Conservation (phyloP, 176 grass and related monocot genomes). For the Carex cristatella region DNA sequence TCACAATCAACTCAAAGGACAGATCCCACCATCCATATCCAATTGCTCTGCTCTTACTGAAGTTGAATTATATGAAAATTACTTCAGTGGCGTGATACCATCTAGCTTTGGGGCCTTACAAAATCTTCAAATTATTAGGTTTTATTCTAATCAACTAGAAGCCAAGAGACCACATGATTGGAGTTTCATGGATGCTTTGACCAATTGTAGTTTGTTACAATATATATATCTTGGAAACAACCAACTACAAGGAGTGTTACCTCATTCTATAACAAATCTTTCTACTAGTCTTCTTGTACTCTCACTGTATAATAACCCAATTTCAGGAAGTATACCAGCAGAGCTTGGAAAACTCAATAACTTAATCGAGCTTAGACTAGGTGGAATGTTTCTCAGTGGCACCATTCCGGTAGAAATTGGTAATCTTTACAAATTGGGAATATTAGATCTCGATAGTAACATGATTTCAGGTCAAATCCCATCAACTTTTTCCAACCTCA, state of each 20-base stretch:
- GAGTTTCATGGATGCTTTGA: conserved; percentile 21
- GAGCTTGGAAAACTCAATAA: background rate
- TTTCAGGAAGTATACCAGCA: background rate
- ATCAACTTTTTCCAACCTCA: background rate
- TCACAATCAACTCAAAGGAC: background rate
- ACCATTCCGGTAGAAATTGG: background rate
- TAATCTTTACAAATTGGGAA: background rate
- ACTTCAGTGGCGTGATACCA: background rate
- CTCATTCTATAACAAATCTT: conserved; percentile 28
- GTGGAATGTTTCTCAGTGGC: background rate
- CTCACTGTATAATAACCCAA: background rate
- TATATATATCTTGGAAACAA: background rate
- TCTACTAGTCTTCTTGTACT: background rate
- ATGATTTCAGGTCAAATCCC: background rate
- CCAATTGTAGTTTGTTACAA: conserved; percentile 9
- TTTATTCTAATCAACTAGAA: conserved; percentile 5
- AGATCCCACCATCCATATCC: background rate
- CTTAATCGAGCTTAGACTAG: background rate
- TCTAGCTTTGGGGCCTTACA: background rate
- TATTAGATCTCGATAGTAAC: background rate
- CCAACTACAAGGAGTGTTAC: conserved; percentile 12
- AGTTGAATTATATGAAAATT: background rate
- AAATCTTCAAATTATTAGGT: background rate
- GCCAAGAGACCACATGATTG: conserved; percentile 17
- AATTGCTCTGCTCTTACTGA: background rate